A percentile compares a stretch with the other conserved stretches of the same genome.
Conservation (phyloP, 2,329 filamentous ascomycete genomes). For the Mariannaea sp. region DNA sequence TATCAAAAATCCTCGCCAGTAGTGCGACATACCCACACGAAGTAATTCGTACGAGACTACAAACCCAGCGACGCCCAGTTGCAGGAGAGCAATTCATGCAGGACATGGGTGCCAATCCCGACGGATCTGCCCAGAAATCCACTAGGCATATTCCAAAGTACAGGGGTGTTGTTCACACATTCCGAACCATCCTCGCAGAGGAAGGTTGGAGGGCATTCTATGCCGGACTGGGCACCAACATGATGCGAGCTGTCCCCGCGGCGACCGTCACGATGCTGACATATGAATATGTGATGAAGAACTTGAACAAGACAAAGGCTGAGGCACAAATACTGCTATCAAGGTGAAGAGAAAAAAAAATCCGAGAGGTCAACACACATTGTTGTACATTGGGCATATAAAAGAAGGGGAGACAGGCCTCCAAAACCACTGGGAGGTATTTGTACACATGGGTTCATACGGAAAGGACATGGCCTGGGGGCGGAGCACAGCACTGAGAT, state of each 20-base stretch:
- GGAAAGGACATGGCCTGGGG: conserved; percentile 17
- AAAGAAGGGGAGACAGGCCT: conserved; percentile 19
- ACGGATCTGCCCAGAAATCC: conserved; percentile 36
- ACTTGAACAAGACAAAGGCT: conserved; percentile 51
- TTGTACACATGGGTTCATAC: conserved; percentile 27
- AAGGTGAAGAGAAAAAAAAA: conserved; percentile 14
- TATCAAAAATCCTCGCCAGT: conserved; percentile 94
- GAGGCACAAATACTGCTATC: conserved; percentile 43
- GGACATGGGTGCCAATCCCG: conserved; percentile 50
- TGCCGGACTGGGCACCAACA: conserved; percentile 94
- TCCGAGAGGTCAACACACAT: conserved; percentile 24
- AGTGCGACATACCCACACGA: conserved; percentile 97
- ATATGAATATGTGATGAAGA: conserved; percentile 77
- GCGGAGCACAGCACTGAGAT: conserved; percentile 39
- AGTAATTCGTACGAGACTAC: conserved; percentile 88
- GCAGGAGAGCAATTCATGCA: conserved; percentile 59
- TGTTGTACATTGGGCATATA: conserved; percentile 11
- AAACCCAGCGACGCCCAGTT: conserved; percentile 83
- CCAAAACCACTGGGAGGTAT: conserved; percentile 7
- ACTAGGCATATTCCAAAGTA: conserved; percentile 60
- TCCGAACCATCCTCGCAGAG: conserved; percentile 81
- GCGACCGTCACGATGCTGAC: conserved; percentile 98
- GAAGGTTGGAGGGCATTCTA: conserved; percentile 98
- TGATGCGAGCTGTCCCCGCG: conserved; percentile 93
- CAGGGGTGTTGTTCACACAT: conserved; percentile 79